These are phyloP conservation scores for Ogataea saltuana DNA, from an alignment of 805 yeast genomes.

Conservation along the genomic window DNA sequence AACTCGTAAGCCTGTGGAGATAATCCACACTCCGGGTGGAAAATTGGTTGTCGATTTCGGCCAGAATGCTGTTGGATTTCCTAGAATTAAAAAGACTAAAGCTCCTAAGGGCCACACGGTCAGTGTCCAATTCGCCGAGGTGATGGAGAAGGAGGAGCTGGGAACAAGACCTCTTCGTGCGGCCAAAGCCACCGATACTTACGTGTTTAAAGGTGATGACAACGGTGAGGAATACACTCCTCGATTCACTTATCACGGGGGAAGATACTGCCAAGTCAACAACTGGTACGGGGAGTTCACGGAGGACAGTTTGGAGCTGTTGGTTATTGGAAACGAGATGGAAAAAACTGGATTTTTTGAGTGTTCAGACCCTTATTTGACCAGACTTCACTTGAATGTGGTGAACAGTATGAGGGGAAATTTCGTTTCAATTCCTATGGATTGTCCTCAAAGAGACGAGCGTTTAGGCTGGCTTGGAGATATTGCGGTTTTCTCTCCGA, in stretches of 20 bases:
- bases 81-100: constrained; percentile 16
- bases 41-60: constrained; percentile 31
- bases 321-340: constrained; percentile 23
- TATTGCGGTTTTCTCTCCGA: constrained; percentile 28
- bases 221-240: constrained; percentile 26
- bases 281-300: constrained; percentile 23
- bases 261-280: constrained; percentile 26
- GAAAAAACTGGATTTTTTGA: constrained; percentile 23
- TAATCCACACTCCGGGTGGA: constrained; percentile 22
- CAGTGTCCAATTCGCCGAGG: constrained; percentile 28
- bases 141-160: constrained; percentile 29
- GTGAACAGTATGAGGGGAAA: constrained; percentile 28
- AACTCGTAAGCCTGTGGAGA: constrained; percentile 16
- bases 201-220: constrained; percentile 21
- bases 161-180: constrained; percentile 27
- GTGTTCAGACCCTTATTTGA: constrained; percentile 22
- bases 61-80: constrained; percentile 27
- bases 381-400: constrained; percentile 21
- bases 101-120: constrained; percentile 23
- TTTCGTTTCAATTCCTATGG: constrained; percentile 29
- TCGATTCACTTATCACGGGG: constrained; percentile 30
- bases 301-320: constrained; percentile 17
- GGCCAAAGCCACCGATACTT: constrained; percentile 25
- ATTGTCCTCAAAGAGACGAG: constrained; percentile 34
- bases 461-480: constrained; percentile 34